Percentiles rank a stretch among this genome's conserved stretches.
Evolutionary conservation across 371 early-diverging fungal genomes (phyloP).

Genomic region (Mucor plumbeus): DNA sequence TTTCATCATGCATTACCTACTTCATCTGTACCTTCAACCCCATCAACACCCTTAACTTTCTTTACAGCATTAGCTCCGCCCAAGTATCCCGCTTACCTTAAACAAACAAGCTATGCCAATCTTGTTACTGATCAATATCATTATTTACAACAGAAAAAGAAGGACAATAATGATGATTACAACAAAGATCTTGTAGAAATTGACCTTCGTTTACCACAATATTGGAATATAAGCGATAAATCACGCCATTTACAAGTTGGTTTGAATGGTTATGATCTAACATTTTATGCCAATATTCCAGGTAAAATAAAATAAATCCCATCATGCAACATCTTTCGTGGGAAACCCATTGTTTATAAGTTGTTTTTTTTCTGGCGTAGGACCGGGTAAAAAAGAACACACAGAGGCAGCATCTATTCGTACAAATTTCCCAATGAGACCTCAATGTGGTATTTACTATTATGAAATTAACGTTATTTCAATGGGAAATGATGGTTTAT

Average conservation of each 20-base stretch:
- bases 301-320: constrained; percentile 36
- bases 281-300: constrained; percentile 38
- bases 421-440: constrained; percentile 82
- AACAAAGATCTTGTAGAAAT: constrained; percentile 13
- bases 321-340: constrained; percentile 5
- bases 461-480: constrained; percentile 83
- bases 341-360: constrained; percentile 18
- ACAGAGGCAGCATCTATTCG: constrained; percentile 80
- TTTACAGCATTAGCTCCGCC: constrained; percentile 28
- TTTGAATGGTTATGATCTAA: constrained; percentile 55
- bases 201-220: constrained; percentile 58
- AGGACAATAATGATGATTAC: constrained; percentile 16
- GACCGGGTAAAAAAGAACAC: constrained; percentile 73
- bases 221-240: constrained; percentile 66
- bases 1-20: not conserved
- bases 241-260: constrained; percentile 55
- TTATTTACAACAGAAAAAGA: constrained; percentile 1
- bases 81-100: constrained; percentile 43
- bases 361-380: constrained; percentile 44
- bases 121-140: constrained; percentile 43
- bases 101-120: constrained; percentile 39
- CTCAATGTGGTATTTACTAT: constrained; percentile 88
- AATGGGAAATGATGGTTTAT: constrained; percentile 87
- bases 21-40: not conserved
- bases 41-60: not conserved